Evolutionary conservation across 176 grass and related monocot species (phyloP), one percentile per base, ranked within the genome.

Genomic region (Stipa capillata): DNA sequence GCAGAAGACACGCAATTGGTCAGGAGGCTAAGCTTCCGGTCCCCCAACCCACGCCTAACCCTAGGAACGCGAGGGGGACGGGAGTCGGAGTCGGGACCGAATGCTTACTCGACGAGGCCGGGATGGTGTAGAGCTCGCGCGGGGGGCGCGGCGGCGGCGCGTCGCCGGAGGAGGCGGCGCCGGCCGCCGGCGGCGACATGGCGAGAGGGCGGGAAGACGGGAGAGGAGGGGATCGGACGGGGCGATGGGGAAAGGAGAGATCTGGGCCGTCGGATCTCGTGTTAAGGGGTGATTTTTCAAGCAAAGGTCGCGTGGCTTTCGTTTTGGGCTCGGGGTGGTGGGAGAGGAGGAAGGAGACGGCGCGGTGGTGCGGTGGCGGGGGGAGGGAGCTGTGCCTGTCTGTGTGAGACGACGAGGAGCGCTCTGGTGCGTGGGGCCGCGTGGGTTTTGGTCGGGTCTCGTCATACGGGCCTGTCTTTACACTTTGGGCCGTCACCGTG

Each of bases 71-170:
- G n/a, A n/a, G n/a, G n/a, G 64, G 5, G 17, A 36, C 15, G 6
- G 14, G 10, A 7, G 11, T 2, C 14, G 43, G 7, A n/a, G n/a
- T n/a, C n/a, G n/a, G n/a, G 63, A 31, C 66, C 10, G 57, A 65
- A 51, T 1, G 23, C 78, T 82, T 81, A 77, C 88, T 23, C 24
- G 91, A 90, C 8, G 88, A 88, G 47, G 84, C 70, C 41, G 91
- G 91, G 82, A 94, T 84, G 56, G 91, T 88, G 83, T 94, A 94
- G 70, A 90, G 88, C 76, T 88, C 82, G 15, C 91, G 91, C 33
- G 82, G 33, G 25, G 74, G 21, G 11, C 32, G 28, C 55, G 69
- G 2, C 29, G 65, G 50, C 40, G 54, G 28, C 29, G 39, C 68
- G 13, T 84, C 80, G 81, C 75, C 78, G 80, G 88, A 73, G 59